Conservation (phyloP, 176 grass and related monocot species). For the Olyra latifolia region DNA sequence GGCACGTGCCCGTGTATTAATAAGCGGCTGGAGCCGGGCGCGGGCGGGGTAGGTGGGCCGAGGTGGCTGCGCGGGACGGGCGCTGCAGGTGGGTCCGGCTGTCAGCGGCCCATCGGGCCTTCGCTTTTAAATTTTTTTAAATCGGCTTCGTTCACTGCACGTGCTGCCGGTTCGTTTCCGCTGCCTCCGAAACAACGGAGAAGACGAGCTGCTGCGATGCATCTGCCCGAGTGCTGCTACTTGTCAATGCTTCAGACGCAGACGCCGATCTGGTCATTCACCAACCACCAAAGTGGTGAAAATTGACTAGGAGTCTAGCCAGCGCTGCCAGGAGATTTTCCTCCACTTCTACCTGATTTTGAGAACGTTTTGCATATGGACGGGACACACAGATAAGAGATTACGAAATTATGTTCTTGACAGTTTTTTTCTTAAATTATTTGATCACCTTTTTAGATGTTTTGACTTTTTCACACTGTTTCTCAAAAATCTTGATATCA, state of each 20-base stretch:
- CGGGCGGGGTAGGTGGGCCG: slow-evolving; percentile 31
- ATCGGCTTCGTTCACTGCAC: too few species aligned
- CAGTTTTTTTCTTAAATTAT: too few species aligned
- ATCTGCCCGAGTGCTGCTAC: too few species aligned
- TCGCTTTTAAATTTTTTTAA: background rate
- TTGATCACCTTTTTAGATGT: too few species aligned
- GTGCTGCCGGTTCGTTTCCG: slow-evolving; percentile 5
- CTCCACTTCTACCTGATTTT: background rate
- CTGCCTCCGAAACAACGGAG: background rate
- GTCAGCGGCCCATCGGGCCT: background rate
- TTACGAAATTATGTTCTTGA: too few species aligned
- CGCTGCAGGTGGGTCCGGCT: background rate
- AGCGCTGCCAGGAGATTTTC: background rate
- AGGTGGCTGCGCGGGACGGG: slow-evolving; percentile 1
- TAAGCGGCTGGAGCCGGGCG: background rate
- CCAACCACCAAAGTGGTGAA: background rate
- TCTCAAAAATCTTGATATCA: too few species aligned
- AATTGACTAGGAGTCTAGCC: background rate
- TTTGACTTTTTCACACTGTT: too few species aligned
- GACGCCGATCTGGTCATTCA: background rate
- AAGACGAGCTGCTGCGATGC: background rate
- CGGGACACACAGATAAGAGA: too few species aligned
- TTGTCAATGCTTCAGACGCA: background rate
- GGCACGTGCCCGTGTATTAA: slow-evolving; percentile 1
- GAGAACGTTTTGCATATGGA: too few species aligned